Evolutionary conservation across 768 basidiomycete species (phyloP).

Genomic region (Clathrus columnatus): DNA sequence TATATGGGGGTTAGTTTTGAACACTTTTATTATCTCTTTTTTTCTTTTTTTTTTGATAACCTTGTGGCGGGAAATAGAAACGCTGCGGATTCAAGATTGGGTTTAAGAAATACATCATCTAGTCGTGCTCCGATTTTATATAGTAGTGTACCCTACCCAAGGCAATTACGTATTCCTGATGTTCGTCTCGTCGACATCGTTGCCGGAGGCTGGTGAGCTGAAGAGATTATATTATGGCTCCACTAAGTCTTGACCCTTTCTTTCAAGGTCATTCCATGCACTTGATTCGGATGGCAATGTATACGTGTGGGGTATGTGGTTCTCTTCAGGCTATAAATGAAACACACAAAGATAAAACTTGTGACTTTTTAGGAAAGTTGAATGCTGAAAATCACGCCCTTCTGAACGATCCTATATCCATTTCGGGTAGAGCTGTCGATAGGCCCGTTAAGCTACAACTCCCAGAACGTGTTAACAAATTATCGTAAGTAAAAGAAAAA

Average conservation of each 20-base stretch:
- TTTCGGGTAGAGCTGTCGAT: conserved; percentile 38
- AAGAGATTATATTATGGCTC: conserved; percentile 1
- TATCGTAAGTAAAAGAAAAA: conserved; percentile 42
- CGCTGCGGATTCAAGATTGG: conserved; percentile 54
- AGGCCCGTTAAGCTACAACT: conserved; percentile 52
- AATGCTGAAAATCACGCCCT: conserved; percentile 37
- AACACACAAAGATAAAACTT: conserved; percentile 5
- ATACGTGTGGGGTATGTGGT: conserved; percentile 67
- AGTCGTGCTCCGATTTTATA: conserved; percentile 8
- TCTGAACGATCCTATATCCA: conserved; percentile 47
- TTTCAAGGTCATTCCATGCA: conserved; percentile 74
- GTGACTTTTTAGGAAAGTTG: conserved; percentile 42
- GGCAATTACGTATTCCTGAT: conserved; percentile 49
- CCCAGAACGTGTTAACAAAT: conserved; percentile 47
- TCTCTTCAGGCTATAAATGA: not conserved
- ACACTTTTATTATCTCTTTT: conserved; percentile 22
- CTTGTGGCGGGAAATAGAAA: conserved; percentile 50
- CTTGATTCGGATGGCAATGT: conserved; percentile 66
- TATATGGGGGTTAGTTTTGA: conserved; percentile 47
- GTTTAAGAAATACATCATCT: conserved; percentile 32
- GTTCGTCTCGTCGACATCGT: conserved; percentile 61
- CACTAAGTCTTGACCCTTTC: not conserved
- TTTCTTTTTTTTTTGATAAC: too few relatives aligned
- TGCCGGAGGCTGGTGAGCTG: conserved; percentile 78
- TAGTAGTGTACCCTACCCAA: conserved; percentile 54